Conservation (phyloP, 768 basidiomycete species). For the Cystofilobasidium macerans region DNA sequence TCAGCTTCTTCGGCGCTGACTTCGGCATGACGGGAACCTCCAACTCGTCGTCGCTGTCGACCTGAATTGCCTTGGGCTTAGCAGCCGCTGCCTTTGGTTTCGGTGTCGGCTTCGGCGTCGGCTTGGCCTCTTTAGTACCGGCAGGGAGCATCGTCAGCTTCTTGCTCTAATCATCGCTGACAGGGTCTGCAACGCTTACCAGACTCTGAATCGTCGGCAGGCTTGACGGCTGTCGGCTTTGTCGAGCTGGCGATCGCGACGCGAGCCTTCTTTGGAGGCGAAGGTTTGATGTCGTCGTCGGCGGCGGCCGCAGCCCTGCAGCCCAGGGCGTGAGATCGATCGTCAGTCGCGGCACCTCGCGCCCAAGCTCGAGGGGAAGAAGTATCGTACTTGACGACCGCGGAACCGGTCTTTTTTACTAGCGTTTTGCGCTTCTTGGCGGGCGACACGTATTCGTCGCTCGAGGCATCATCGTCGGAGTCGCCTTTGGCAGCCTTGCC, state of each 20-base stretch:
- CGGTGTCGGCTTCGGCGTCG: not conserved
- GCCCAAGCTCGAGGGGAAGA: not conserved
- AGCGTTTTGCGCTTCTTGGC: not conserved
- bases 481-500: slow-evolving; percentile 32
- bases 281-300: not conserved
- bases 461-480: slow-evolving; percentile 40
- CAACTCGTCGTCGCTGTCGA: slow-evolving; percentile 1
- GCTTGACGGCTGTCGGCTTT: slow-evolving; percentile 1
- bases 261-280: slow-evolving; percentile 4
- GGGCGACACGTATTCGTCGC: slow-evolving; percentile 48
- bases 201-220: not conserved
- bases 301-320: slow-evolving; percentile 13
- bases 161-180: too few relatives aligned
- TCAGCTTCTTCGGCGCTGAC: slow-evolving; percentile 12
- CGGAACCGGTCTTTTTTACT: not conserved
- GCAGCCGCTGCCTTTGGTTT: not conserved
- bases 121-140: not conserved
- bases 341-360: not conserved
- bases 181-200: not conserved
- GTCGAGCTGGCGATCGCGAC: not conserved
- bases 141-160: too few relatives aligned
- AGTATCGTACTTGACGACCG: not conserved
- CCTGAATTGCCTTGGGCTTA: not conserved
- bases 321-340: slow-evolving; percentile 13
- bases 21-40: slow-evolving; percentile 23